A percentile compares a stretch with the other conserved stretches of the same genome.
Evolutionary conservation across 1,139 yeast genomes (phyloP).

Genomic region (Casaregolazyma suthepensis): DNA sequence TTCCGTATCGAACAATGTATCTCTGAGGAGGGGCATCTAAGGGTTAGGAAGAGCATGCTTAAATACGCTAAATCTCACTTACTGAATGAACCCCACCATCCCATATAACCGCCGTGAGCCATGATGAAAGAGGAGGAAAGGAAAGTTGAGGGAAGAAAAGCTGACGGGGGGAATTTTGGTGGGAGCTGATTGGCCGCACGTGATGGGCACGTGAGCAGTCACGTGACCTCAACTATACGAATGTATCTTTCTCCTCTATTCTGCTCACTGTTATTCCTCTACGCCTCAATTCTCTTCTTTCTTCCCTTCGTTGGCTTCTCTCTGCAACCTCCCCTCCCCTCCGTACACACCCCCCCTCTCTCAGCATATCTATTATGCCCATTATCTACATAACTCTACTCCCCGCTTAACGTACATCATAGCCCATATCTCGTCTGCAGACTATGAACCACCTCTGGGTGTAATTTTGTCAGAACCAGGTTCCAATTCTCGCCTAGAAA

Average conservation of each 20-base stretch:
- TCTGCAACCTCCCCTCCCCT: too few species aligned
- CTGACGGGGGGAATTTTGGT: not conserved
- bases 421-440: constrained; percentile 20
- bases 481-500: constrained; percentile 31
- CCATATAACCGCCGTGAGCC: constrained; percentile 82
- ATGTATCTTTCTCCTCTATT: too few species aligned
- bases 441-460: constrained; percentile 17
- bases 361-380: not conserved
- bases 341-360: not conserved
- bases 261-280: too few species aligned
- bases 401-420: constrained; percentile 6
- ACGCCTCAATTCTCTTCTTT: not conserved
- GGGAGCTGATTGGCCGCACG: constrained; percentile 8
- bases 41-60: not conserved
- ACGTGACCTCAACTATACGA: constrained; percentile 1
- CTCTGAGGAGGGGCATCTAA: constrained; percentile 70
- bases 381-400: not conserved
- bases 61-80: constrained; percentile 11
- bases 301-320: too few species aligned
- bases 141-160: constrained; percentile 8
- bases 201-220: not conserved
- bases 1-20: constrained; percentile 52
- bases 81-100: constrained; percentile 85
- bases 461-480: constrained; percentile 19
- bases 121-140: constrained; percentile 25